These are phyloP conservation scores for Cyathus olla DNA, from an alignment of 1,284 basidiomycete species.

Conservation along the genomic window DNA sequence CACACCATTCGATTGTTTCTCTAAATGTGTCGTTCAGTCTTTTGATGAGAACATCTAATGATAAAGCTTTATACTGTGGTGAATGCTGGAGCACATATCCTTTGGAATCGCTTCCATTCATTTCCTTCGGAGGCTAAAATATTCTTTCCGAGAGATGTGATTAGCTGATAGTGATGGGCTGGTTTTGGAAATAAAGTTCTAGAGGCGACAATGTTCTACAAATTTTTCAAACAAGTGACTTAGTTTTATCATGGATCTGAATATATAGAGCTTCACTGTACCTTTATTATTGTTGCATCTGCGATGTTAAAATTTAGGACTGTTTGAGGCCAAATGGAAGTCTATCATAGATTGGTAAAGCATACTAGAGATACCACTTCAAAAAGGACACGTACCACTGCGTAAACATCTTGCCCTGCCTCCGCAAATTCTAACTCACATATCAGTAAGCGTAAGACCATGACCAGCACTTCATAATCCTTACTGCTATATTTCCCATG, in stretches of 20 bases:
- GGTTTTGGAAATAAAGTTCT: slow-evolving; percentile 50
- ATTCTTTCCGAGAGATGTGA: slow-evolving; percentile 57
- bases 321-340: slow-evolving; percentile 33
- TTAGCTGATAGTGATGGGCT: slow-evolving; percentile 34
- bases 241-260: not conserved
- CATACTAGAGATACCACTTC: not conserved
- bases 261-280: slow-evolving; percentile 9
- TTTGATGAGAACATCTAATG: too few species aligned
- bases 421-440: slow-evolving; percentile 33
- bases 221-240: slow-evolving; percentile 1
- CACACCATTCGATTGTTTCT: too few species aligned
- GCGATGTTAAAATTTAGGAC: slow-evolving; percentile 35
- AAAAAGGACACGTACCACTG: slow-evolving; percentile 26
- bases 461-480: not conserved
- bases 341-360: slow-evolving; percentile 16
- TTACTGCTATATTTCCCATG: slow-evolving; percentile 39
- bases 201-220: slow-evolving; percentile 46
- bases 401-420: slow-evolving; percentile 42
- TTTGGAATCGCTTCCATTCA: slow-evolving; percentile 71
- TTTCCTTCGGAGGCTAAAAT: slow-evolving; percentile 70
- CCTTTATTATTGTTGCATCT: slow-evolving; percentile 49
- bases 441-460: not conserved
- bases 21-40: too few species aligned
- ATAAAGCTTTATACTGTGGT: slow-evolving; percentile 50
- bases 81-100: slow-evolving; percentile 54